Base-by-base conservation (phyloP, 164 flowering plant genomes). In the Cinnamomum micranthum region DNA sequence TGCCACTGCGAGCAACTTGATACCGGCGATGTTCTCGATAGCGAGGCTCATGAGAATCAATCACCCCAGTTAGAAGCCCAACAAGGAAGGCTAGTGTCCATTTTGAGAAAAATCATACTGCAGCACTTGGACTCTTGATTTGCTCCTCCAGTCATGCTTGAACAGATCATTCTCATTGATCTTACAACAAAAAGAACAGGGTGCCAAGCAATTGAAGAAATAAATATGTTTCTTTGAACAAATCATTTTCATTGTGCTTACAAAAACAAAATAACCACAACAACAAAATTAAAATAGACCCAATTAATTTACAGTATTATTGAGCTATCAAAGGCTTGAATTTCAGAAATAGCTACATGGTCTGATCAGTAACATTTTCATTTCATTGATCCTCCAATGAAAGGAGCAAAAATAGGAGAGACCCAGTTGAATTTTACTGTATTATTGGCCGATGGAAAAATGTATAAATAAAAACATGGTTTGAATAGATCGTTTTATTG, bases 81-180 rank as follows among this genome's bases (percentile, higher is more conserved):
- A 94, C 88, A 47, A 92, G 85, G 73, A 82, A 86, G 19, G 97
- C 93, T 68, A 94, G 71, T 27, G 81, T 70, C 98, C 98, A 94
- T 82, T 94, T 94, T 76, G 85, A 71, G 81, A 89, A 84, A 62
- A 94, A n/a, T n/a, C 68, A 66, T 94, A 94, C 80, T 94, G 97
- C 77, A 92, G 66, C 0, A 94, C 92, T 82, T 94, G 89, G 41
- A 75, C 85, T 65, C 60, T 83, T 35, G 91, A 86, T 87, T 95
- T 87, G 82, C 87, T 87, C 77, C 98, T 91, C 98, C 98, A 94
- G 64, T 94, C 98, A 73, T 94, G 98, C 85, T 90, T 94, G 82
- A 94, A 94, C 41, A 94, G 85, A 84, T 94, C 98, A 82, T 91
- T 92, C 79, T 94, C 98, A 79, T 88, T 89, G 77, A 94, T 94